Evolutionary conservation across 257 asterid species (phyloP).

Genomic region (Leptodermis oblonga): DNA sequence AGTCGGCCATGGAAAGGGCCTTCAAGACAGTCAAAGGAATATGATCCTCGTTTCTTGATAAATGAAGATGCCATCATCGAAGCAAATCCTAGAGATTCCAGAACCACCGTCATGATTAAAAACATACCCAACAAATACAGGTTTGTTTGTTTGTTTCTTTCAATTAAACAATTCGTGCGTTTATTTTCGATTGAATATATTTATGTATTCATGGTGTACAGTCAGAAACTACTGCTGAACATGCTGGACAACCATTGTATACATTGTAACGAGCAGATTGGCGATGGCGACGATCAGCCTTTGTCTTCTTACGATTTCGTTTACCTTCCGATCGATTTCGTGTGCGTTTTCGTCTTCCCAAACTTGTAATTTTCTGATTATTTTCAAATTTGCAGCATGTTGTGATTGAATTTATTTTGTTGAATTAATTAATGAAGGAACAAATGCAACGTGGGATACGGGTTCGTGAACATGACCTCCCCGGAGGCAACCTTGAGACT

Average conservation of each 20-base stretch:
- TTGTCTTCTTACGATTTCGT: slow-evolving; percentile 89
- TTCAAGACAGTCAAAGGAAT: slow-evolving; percentile 36
- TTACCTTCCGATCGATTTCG: slow-evolving; percentile 95
- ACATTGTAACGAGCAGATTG: slow-evolving; percentile 90
- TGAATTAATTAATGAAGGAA: slow-evolving; percentile 34
- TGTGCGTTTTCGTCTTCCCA: slow-evolving; percentile 29
- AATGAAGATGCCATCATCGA: slow-evolving; percentile 57
- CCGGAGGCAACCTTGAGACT: slow-evolving; percentile 89
- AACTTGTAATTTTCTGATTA: background rate
- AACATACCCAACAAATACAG: slow-evolving; percentile 99
- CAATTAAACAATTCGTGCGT: no score
- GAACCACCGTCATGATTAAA: slow-evolving; percentile 96
- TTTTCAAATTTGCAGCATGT: background rate
- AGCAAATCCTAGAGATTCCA: slow-evolving; percentile 52
- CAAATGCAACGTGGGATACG: slow-evolving; percentile 98
- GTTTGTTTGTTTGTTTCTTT: slow-evolving; percentile 22
- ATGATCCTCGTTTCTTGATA: slow-evolving; percentile 75
- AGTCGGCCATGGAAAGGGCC: slow-evolving; percentile 41
- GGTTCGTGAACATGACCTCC: slow-evolving; percentile 99
- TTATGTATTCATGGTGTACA: slow-evolving; percentile 24
- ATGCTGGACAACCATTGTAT: slow-evolving; percentile 99
- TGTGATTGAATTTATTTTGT: background rate
- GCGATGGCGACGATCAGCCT: slow-evolving; percentile 69
- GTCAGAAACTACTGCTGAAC: slow-evolving; percentile 94
- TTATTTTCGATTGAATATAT: no score